Evolutionary conservation across 2,329 filamentous ascomycete genomes (phyloP), one percentile per base, ranked within the genome.

Genomic region (Dissoconium aciculare): DNA sequence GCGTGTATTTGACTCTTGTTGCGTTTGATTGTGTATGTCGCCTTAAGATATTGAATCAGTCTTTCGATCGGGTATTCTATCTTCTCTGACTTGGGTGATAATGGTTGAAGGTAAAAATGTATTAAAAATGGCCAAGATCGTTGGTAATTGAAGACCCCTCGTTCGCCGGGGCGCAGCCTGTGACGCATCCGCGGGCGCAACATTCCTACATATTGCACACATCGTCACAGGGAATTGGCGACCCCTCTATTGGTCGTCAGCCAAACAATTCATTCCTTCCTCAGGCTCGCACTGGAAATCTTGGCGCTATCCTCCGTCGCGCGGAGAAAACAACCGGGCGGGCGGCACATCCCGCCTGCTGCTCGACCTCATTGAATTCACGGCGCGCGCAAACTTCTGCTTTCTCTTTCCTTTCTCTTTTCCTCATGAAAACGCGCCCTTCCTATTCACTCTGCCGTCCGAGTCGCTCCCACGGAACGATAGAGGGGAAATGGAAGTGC

Each of bases 401-500:
- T 38, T 39, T 39, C 32, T 36, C 40, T 42, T 45, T 42, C 46
- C 51, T 44, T 49, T 43, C 47, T 42, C 43, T 46, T 51, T 44
- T 49, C 43, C 47, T 42, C 43, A 55, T 47, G 52, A 53, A 60
- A 60, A 53, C 46, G 42, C 45, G 45, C 53, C 58, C 57, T 59
- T 55, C 68, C 66, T 72, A 75, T 75, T 74, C 71, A 74, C 70
- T 75, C 70, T 71, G 64, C 62, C 60, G 67, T 66, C 61, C 54
- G 61, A 60, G 51, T 55, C 56, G 42, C 33, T 31, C 30, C 66
- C 59, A 63, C 71, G 67, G 61, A 63, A 65, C 60, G 59, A 55
- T 65, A 67, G 71, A 75, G 70, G 71, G 71, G 71, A 75, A 75
- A 74, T 54, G 67, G 69, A 64, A 69, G 69, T 71, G 69, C 45